A percentile compares a stretch with the other conserved stretches of the same genome.
phyloP scores from a whole-genome alignment of 169 alveolate genomes.

The Babesia divergens region DNA sequence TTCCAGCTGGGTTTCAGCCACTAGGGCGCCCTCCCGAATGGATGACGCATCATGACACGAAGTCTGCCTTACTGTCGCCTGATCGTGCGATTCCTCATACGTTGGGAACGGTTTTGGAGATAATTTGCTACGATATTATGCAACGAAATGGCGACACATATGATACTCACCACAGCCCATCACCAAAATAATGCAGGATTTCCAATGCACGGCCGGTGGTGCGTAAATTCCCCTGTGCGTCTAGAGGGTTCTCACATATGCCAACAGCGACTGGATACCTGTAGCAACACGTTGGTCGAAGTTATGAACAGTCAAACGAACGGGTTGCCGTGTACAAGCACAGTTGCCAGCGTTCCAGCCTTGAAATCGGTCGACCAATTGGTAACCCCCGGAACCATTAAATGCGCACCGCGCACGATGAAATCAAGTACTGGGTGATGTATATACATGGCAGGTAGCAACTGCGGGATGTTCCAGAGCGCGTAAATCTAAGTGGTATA shows the following conservation, averaged over 20 bases:
- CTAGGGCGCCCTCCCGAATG: too few relatives aligned
- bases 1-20: too few relatives aligned
- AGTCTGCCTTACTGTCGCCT: too few relatives aligned
- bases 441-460: conserved; percentile 55
- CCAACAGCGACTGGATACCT: conserved; percentile 45
- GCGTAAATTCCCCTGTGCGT: conserved; percentile 47
- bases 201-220: conserved; percentile 55
- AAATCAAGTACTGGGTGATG: conserved; percentile 58
- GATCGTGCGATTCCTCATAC: background rate
- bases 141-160: background rate
- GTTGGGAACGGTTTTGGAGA: conserved; percentile 20
- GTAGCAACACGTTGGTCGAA: conserved; percentile 12
- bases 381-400: conserved; percentile 69
- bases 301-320: conserved; percentile 28
- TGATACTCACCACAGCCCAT: conserved; percentile 17
- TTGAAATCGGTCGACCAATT: conserved; percentile 41
- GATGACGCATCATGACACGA: too few relatives aligned
- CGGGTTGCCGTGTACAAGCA: conserved; percentile 56
- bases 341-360: conserved; percentile 58
- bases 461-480: conserved; percentile 53
- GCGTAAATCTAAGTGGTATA: conserved; percentile 41
- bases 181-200: conserved; percentile 29
- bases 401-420: conserved; percentile 66
- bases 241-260: conserved; percentile 16
- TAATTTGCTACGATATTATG: background rate